A percentile compares a stretch with the other conserved stretches of the same genome.
phyloP scores from a whole-genome alignment of 2,329 filamentous ascomycete genomes.

The Xylaria sp. region DNA sequence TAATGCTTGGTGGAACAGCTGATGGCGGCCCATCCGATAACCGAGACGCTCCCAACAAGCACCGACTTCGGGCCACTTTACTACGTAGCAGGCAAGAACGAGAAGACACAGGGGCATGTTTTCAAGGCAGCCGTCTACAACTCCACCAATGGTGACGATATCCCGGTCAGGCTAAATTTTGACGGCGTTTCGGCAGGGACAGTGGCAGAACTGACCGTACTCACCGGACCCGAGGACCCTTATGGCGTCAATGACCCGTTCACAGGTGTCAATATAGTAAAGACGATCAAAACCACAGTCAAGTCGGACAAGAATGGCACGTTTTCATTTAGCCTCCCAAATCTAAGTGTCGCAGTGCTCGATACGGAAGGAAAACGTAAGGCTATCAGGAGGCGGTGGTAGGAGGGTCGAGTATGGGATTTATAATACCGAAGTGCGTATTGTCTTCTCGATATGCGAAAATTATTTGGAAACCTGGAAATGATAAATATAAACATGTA shows the following conservation, averaged over 20 bases:
- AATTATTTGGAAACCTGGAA: no score
- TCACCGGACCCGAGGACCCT: slow-evolving; percentile 57
- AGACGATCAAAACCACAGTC: slow-evolving; percentile 54
- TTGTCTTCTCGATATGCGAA: no score
- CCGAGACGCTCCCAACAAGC: slow-evolving; percentile 59
- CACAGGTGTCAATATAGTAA: slow-evolving; percentile 62
- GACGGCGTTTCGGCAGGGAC: slow-evolving; percentile 56
- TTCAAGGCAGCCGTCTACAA: slow-evolving; percentile 67
- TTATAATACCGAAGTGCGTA: no score
- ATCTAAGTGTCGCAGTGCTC: slow-evolving; percentile 67
- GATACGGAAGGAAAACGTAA: slow-evolving; percentile 52
- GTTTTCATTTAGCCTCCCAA: slow-evolving; percentile 64
- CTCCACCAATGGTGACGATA: slow-evolving; percentile 57
- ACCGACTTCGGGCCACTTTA: slow-evolving; percentile 59
- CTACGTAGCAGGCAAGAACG: slow-evolving; percentile 61
- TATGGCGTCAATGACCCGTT: slow-evolving; percentile 59
- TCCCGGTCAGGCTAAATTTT: slow-evolving; percentile 60
- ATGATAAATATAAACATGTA: no score
- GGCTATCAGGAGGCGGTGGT: slow-evolving; percentile 20
- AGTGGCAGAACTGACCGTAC: slow-evolving; percentile 57
- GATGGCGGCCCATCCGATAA: slow-evolving; percentile 59
- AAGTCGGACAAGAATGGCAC: slow-evolving; percentile 58
- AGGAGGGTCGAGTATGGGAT: neutral
- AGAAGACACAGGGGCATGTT: slow-evolving; percentile 55
- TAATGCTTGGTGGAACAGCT: slow-evolving; percentile 49